Evolutionary conservation across 2,329 filamentous ascomycete species (phyloP), one percentile per base, ranked within the genome.

Genomic region (Hypoxylon sp.): DNA sequence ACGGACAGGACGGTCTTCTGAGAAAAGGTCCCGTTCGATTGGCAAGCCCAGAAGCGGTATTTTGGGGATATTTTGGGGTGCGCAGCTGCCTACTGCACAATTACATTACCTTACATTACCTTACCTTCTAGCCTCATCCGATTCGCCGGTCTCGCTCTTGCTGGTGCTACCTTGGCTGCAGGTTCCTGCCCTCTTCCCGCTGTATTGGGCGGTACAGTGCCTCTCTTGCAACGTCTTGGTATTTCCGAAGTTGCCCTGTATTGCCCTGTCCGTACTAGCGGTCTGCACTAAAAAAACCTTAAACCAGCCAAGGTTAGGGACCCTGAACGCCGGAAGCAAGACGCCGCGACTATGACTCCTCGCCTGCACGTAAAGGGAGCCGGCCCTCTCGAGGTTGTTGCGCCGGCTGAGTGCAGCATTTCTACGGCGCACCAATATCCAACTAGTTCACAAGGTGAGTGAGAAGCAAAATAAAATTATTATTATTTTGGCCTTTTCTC

Each of bases 131-230:
- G 58, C 44, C 64, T 55, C 37, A 63, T 72, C 66, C 64, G 69
- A 67, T 72, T 72, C 66, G 69, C 69, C 69, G 69, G 66, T 72
- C 20, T 72, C 69, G 69, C 66, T 61, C 11, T 51, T 51, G n/a
- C 49, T 49, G 30, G 53, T 55, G 31, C 30, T 46, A 65, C 67
- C 35, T 59, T 66, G 54, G 54, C 63, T 66, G 59, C 67, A 66
- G 61, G 53, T 62, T 60, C 60, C 62, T 64, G 65, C 62, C 65
- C n/a, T 44, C 44, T 33, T 60, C n/a, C 33, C 33, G 14, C 49
- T 37, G 33, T 50, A 60, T 55, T 55, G 35, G 20, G 30, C 53
- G 22, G 35, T 51, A 44, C 57, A 22, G 49, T 56, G 37, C 49
- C 37, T 67, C 57, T 63, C 25, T 27, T 27, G 25, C 3, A 27